Conservation (phyloP, 306 rosid genomes). For the Fagus crenata region DNA sequence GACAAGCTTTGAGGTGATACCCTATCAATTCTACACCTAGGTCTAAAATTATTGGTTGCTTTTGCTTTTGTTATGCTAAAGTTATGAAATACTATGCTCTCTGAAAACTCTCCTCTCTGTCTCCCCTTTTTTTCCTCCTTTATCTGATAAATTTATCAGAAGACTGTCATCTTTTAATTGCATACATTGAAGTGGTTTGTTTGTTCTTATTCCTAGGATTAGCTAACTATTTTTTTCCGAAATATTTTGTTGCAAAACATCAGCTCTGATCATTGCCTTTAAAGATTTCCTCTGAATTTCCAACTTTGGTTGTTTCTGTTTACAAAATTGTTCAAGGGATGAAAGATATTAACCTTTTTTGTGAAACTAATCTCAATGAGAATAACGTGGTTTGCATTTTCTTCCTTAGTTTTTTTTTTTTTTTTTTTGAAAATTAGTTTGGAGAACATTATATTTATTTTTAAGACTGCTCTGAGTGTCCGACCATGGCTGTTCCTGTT, state of each 20-base stretch:
- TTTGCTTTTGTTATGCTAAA: neutral
- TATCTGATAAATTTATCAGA: neutral
- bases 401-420: no score
- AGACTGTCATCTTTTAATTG: neutral
- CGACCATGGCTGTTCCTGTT: no score
- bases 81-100: neutral
- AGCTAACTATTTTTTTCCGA: neutral
- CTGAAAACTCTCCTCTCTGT: neutral
- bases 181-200: neutral
- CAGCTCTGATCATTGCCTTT: no score
- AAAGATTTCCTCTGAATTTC: no score
- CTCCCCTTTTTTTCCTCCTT: neutral
- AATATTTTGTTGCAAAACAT: neutral
- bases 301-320: neutral
- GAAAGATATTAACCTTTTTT: no score
- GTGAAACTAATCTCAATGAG: no score
- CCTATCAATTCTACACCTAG: neutral
- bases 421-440: no score
- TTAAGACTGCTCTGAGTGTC: no score
- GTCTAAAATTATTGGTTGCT: neutral
- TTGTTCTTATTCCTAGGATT: neutral
- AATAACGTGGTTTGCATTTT: no score
- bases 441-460: no score
- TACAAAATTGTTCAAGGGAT: neutral
- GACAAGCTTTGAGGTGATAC: constrained; percentile 5